Base-by-base conservation (phyloP, 805 yeast genomes). In the Myxozyma neglecta region DNA sequence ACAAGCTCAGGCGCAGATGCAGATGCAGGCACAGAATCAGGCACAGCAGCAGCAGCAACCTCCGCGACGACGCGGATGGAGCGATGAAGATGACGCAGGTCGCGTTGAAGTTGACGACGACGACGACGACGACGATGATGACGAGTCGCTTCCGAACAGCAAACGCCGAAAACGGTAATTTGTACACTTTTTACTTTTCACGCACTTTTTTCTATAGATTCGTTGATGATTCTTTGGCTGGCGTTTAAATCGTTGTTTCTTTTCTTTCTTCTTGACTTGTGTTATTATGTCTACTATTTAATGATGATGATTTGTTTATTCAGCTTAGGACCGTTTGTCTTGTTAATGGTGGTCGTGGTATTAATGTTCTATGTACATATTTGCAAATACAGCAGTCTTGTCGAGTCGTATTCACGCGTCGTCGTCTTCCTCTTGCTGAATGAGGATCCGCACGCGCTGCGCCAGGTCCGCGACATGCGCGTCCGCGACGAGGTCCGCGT, bases 401-500 rank as follows among this genome's bases (percentile, higher is more conserved):
- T 24, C 5, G 29, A n/a, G n/a, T n/a, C n/a, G 29, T 3, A 24
- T 24, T 24, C 29, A 24, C 29, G 29, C 29, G 29, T 24, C 29
- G 29, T 24, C n/a, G n/a, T n/a, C n/a, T n/a, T n/a, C n/a, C n/a
- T n/a, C 29, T 24, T 24, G 4, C 29, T 24, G 29, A 24, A 24
- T 5, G 29, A 24, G 29, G 29, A 24, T 5, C 4, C 29, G 29
- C 39, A 63, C 66, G n/a, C 61, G 34, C 14, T 20, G 7, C 6
- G 42, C 56, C n/a, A 63, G 50, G 24, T 60, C 66, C 14, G 16
- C 39, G 3, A 63, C 49, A 45, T 63, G 66, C 9, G 13, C 52
- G 43, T 63, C 66, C 18, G 35, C 55, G 6, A 53, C 47, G 16
- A 43, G 50, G 8, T 55, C 55, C 13, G 47, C 36, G 42, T 36